Percentiles rank a stretch among this genome's conserved stretches.
Conservation (phyloP, 2,329 filamentous ascomycete species). For the Nemania sp. region DNA sequence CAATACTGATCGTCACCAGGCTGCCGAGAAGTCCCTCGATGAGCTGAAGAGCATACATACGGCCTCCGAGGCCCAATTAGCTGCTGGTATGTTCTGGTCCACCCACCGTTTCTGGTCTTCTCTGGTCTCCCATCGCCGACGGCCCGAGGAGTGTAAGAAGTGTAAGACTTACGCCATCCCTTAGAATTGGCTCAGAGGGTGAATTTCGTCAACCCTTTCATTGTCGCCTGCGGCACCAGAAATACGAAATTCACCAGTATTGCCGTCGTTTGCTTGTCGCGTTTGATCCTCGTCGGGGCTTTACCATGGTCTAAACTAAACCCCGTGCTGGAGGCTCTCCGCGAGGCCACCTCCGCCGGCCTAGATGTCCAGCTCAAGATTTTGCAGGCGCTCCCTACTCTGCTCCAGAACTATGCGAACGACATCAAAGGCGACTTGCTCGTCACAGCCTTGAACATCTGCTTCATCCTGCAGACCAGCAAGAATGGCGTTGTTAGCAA, state of each 20-base stretch:
- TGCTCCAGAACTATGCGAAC: slow-evolving; percentile 86
- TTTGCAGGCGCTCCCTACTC: slow-evolving; percentile 83
- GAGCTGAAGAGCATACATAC: slow-evolving; percentile 79
- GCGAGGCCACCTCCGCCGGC: slow-evolving; percentile 77
- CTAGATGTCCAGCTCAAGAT: slow-evolving; percentile 96
- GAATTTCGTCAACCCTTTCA: slow-evolving; percentile 89
- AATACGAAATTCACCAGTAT: slow-evolving; percentile 89
- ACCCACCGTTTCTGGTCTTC: not conserved
- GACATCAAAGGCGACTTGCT: slow-evolving; percentile 82
- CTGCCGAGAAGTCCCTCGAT: slow-evolving; percentile 89
- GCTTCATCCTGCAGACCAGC: slow-evolving; percentile 85
- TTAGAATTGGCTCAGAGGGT: slow-evolving; percentile 80
- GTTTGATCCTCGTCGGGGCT: slow-evolving; percentile 80
- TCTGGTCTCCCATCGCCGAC: too few species aligned
- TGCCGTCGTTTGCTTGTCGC: slow-evolving; percentile 84
- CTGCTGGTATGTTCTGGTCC: slow-evolving; percentile 58
- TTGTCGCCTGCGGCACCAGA: slow-evolving; percentile 87
- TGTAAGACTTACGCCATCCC: slow-evolving; percentile 17
- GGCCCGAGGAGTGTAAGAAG: too few species aligned
- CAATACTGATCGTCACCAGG: slow-evolving; percentile 51
- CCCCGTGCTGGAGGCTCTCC: slow-evolving; percentile 85
- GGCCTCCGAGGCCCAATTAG: slow-evolving; percentile 75
- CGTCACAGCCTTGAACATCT: slow-evolving; percentile 83
- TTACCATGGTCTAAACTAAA: slow-evolving; percentile 78
- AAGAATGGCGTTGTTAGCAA: slow-evolving; percentile 95